Percentiles rank a stretch among this genome's conserved stretches.
These are phyloP conservation scores for Canavalia gladiata DNA, from an alignment of 306 rosid genomes.

Conservation along the genomic window DNA sequence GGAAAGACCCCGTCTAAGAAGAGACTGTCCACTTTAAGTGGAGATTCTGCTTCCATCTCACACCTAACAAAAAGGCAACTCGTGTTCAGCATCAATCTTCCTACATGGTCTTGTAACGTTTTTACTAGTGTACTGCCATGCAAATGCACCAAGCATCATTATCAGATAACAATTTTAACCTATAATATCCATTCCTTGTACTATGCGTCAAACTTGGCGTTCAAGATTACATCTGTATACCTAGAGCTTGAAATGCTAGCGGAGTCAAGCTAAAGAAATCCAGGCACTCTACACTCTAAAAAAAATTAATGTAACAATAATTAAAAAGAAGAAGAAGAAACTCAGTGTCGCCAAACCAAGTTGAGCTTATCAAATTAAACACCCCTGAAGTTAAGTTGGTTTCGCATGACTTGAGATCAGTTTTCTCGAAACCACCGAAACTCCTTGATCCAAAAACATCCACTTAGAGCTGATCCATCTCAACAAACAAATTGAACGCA, in stretches of 20 bases:
- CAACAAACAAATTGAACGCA: conserved; percentile 27
- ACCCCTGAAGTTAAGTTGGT: neutral
- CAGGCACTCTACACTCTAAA: neutral
- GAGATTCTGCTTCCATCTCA: neutral
- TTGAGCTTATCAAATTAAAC: conserved; percentile 23
- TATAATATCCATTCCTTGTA: neutral
- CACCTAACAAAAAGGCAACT: conserved; percentile 5
- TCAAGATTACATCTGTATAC: neutral
- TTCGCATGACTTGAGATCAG: neutral
- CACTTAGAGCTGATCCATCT: conserved; percentile 34
- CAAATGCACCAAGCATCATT: conserved; percentile 21
- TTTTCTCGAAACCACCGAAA: conserved; percentile 8
- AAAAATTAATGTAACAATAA: neutral
- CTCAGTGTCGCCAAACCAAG: conserved; percentile 8
- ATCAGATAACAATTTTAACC: neutral
- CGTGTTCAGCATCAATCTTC: neutral
- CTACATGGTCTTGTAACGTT: neutral
- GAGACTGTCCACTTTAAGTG: neutral
- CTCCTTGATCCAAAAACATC: conserved; percentile 10
- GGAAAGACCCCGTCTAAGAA: neutral
- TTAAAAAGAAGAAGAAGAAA: neutral
- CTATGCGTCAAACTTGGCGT: neutral
- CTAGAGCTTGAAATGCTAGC: conserved; percentile 28
- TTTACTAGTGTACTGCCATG: neutral
- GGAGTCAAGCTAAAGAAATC: conserved; percentile 21